Base-by-base conservation (phyloP, 305 asterid species). In the Andrographis paniculata region DNA sequence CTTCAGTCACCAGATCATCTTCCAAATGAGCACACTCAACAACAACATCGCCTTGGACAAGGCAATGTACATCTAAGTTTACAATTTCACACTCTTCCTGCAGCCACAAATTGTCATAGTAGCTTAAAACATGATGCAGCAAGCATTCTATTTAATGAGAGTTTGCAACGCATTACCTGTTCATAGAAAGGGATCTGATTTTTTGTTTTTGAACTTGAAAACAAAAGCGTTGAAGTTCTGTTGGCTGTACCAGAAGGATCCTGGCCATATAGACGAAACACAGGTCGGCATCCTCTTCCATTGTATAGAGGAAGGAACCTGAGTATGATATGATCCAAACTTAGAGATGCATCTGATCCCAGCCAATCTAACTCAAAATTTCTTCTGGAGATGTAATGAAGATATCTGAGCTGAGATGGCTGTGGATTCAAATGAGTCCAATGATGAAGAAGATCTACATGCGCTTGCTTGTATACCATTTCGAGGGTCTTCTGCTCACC, bases 381-480 rank as follows among this genome's bases (percentile, higher is more conserved):
- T 66, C 83, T 77, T 64, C 91, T 72, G 49, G 95, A 77, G 21
- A 91, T 81, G 69, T 87, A 91, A 61, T 91, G 99, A 67, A 91
- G 99, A 71, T 87, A 91, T 66, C 99, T 79, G 58, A 79, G 76
- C 75, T 91, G 99, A 52, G 99, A 91, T 45, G 96, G 95, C 63
- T 91, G 99, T 9, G 96, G 96, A 79, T 91, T 91, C 65, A 81
- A 63, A 55, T 89, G 85, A 56, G 96, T 80, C 76, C 87, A 62
- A 58, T 87, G 84, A 75, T 84, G 95, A 68, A 91, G 94, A 62
- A 91, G 87, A 52, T 91, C 96, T 69, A 70, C 75, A 5, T 96
- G 96, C 27, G 99, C 99, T 76, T 87, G 99, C 67, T 81, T 91
- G 69, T 91, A 91, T 43, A 91, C 93, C 99, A 91, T 87, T 66